Evolutionary conservation across 2,329 filamentous ascomycete genomes (phyloP).

Genomic region (Coniochaeta sp.): DNA sequence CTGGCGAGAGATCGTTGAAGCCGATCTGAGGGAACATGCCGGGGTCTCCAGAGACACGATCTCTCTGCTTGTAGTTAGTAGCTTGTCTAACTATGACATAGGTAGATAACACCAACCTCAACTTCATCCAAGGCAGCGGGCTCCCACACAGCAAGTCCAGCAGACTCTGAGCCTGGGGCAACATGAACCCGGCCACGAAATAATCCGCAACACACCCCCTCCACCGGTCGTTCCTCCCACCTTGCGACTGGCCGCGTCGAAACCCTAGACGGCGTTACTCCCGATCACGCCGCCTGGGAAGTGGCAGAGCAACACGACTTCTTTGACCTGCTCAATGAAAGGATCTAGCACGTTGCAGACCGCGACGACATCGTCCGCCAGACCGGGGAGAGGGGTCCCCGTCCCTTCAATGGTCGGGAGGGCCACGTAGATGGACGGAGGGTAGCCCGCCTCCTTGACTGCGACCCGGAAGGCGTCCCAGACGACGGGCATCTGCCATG

Average conservation of each 20-base stretch:
- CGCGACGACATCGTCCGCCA: neutral
- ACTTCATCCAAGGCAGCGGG: neutral
- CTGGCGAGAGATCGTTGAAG: neutral
- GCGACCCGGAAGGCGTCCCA: neutral
- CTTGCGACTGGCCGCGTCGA: conserved; percentile 24
- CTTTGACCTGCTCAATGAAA: conserved; percentile 20
- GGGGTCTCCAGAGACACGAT: neutral
- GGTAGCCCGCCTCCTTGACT: neutral
- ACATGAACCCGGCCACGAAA: conserved; percentile 26
- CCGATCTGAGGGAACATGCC: neutral
- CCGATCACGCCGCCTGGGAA: conserved; percentile 35
- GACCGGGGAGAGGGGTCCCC: neutral
- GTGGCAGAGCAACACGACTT: conserved; percentile 34
- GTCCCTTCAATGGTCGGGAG: neutral
- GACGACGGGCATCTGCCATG: neutral
- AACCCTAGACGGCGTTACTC: conserved; percentile 26
- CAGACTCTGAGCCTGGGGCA: conserved; percentile 14
- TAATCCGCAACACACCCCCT: conserved; percentile 28
- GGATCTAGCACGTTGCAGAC: neutral
- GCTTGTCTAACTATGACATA: neutral
- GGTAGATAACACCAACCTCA: neutral
- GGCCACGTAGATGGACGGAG: neutral
- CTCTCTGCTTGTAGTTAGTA: neutral
- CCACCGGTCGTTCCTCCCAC: conserved; percentile 24
- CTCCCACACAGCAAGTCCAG: neutral